These are phyloP conservation scores for Avena eriantha DNA, from an alignment of 176 grass and related monocot genomes.

Conservation along the genomic window DNA sequence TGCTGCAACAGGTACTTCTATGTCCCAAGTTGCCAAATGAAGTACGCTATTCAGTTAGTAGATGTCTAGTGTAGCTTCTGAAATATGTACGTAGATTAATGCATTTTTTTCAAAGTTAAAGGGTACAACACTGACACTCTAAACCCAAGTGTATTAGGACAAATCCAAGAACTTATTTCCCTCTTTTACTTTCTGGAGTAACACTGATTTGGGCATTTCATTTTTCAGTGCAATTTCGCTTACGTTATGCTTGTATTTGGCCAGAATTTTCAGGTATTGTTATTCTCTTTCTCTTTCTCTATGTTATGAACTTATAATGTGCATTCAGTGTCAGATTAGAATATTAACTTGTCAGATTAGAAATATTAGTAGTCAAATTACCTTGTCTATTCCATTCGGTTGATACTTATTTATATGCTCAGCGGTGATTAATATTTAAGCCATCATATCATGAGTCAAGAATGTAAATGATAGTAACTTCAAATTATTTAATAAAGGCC, in stretches of 20 bases:
- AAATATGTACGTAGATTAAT: constrained; percentile 8
- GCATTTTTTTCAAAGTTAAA: not conserved
- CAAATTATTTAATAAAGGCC: not conserved
- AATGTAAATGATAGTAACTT: constrained; percentile 10
- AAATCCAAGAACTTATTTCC: not conserved
- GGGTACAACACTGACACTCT: not conserved
- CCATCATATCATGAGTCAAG: constrained; percentile 5
- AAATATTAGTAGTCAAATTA: not conserved
- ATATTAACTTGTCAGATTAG: not conserved
- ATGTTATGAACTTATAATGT: constrained; percentile 31
- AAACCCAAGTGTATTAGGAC: not conserved
- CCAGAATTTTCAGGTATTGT: constrained; percentile 90
- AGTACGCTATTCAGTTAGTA: not conserved
- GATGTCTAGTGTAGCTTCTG: constrained; percentile 8
- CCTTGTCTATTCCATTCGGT: not conserved
- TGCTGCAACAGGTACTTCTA: not conserved
- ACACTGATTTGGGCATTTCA: constrained; percentile 26
- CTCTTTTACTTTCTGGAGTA: not conserved
- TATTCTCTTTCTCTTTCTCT: constrained; percentile 30
- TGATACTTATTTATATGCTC: not conserved
- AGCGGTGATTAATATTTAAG: not conserved
- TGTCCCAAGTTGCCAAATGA: constrained; percentile 18
- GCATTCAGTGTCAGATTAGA: constrained; percentile 4
- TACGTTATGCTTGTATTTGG: constrained; percentile 90
- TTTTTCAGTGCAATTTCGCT: constrained; percentile 90